Conservation (phyloP, 345 rosid genomes). For the Eutrema heterophyllum region DNA sequence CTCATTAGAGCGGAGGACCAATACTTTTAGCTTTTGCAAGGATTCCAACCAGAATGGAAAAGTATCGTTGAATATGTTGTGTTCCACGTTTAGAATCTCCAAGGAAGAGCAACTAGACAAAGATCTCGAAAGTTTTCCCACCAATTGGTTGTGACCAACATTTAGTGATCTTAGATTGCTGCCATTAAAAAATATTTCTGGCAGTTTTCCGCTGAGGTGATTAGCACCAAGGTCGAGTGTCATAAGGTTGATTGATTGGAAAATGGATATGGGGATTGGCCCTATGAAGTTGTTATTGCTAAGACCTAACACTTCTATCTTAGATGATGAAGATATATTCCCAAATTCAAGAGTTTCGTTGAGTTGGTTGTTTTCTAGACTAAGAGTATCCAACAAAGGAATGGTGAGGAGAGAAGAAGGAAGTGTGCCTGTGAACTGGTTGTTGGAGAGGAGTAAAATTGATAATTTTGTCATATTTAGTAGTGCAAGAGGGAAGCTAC, state of each 20-base stretch:
- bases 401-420: not conserved
- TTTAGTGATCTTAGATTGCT: not conserved
- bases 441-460: not conserved
- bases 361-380: not conserved
- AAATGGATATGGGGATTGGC: slow-evolving; percentile 5
- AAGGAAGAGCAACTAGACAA: not conserved
- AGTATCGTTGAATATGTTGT: not conserved
- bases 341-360: not conserved
- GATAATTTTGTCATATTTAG: not conserved
- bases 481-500: not conserved
- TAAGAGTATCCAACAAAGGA: no score
- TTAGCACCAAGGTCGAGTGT: not conserved
- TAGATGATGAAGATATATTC: not conserved
- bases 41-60: not conserved
- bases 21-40: not conserved
- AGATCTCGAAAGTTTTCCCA: not conserved
- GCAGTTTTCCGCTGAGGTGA: not conserved
- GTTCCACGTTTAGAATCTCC: not conserved
- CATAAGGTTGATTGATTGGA: not conserved
- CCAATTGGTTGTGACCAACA: not conserved
- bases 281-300: slow-evolving; percentile 24
- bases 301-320: not conserved
- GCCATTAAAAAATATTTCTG: not conserved
- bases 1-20: not conserved
- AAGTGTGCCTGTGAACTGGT: not conserved